Percentiles rank a stretch among this genome's conserved stretches.
Conservation (phyloP, 352 stramenopile genomes). For the Pythium coloratum region DNA sequence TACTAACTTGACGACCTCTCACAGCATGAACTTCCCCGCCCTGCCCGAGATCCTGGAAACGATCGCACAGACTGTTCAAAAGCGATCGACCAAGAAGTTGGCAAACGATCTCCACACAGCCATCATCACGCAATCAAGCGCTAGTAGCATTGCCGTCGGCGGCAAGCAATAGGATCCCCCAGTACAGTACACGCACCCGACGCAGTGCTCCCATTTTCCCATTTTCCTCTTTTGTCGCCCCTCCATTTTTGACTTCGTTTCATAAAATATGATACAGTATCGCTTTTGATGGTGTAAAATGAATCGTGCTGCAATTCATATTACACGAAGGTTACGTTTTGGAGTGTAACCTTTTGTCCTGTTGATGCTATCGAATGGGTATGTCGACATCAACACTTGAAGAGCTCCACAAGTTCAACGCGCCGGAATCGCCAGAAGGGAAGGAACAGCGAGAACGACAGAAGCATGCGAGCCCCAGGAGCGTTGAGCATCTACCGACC, state of each 20-base stretch:
- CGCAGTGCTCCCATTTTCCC: constrained; percentile 12
- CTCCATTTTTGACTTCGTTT: background rate
- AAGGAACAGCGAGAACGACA: constrained; percentile 11
- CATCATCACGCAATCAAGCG: constrained; percentile 43
- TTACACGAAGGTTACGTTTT: background rate
- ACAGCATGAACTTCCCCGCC: constrained; percentile 52
- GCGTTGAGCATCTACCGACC: constrained; percentile 51
- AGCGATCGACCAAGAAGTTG: constrained; percentile 73
- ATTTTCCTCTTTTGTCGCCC: background rate
- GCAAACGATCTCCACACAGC: constrained; percentile 62
- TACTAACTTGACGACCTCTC: constrained; percentile 6
- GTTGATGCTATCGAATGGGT: constrained; percentile 3
- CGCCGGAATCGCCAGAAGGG: constrained; percentile 1
- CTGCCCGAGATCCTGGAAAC: constrained; percentile 60
- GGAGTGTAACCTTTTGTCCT: background rate
- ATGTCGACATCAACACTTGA: constrained; percentile 14
- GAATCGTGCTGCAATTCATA: constrained; percentile 3
- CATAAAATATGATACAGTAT: constrained; percentile 1
- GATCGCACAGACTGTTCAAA: constrained; percentile 58
- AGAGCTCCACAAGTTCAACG: constrained; percentile 12
- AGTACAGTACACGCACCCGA: constrained; percentile 22
- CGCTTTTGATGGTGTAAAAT: background rate
- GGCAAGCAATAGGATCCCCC: constrained; percentile 25
- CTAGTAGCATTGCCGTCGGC: constrained; percentile 23
- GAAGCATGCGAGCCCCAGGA: constrained; percentile 34